Evolutionary conservation across 2,329 filamentous ascomycete species (phyloP).

Genomic region (Sarocladium oryzae): DNA sequence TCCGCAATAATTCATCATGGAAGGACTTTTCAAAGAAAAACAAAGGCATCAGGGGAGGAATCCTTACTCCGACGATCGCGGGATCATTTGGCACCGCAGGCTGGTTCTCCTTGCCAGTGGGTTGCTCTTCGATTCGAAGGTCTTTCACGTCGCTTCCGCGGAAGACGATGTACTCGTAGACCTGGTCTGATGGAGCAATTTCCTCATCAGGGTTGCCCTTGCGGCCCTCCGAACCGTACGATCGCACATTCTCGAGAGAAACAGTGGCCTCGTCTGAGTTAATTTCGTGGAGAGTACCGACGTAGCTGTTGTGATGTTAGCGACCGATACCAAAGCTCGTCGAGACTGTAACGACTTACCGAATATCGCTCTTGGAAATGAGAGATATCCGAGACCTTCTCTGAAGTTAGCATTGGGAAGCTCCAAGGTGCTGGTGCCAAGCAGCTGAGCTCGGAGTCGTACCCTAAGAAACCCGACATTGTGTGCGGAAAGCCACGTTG

Average conservation of each 20-base stretch:
- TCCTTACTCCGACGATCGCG: constrained; percentile 93
- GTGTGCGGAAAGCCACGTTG: constrained; percentile 29
- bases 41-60: constrained; percentile 11
- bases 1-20: constrained; percentile 95
- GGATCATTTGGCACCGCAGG: constrained; percentile 87
- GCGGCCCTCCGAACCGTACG: constrained; percentile 89
- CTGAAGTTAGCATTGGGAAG: constrained; percentile 6
- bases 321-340: background rate
- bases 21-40: background rate
- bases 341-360: constrained; percentile 49
- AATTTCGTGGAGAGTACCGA: constrained; percentile 94
- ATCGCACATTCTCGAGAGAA: constrained; percentile 91
- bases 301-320: constrained; percentile 61
- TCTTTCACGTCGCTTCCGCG: constrained; percentile 98
- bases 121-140: constrained; percentile 81
- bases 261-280: constrained; percentile 96
- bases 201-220: constrained; percentile 73
- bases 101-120: constrained; percentile 66
- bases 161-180: constrained; percentile 99
- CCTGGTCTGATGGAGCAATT: constrained; percentile 73
- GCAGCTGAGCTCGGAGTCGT: constrained; percentile 22
- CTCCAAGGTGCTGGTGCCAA: constrained; percentile 15
- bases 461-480: constrained; percentile 59
- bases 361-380: constrained; percentile 96
- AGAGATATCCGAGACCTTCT: constrained; percentile 84